Percentiles rank a stretch among this genome's conserved stretches.
Evolutionary conservation across 179 eudicot species (phyloP).

Genomic region (Pouteria campechiana): DNA sequence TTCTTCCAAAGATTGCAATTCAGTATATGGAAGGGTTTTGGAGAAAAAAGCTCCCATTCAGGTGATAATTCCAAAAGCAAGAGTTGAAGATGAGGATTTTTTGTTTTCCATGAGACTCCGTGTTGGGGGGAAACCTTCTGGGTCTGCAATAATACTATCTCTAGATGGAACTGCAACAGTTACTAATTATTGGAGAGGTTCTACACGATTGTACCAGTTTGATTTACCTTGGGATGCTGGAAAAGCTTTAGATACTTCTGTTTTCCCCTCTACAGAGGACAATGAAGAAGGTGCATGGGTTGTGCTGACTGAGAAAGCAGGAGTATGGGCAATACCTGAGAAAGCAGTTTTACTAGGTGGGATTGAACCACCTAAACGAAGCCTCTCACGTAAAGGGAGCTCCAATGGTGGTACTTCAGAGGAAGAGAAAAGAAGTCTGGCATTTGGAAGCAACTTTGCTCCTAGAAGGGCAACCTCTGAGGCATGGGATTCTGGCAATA

Average conservation of each 20-base stretch:
- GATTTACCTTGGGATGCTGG: slow-evolving; percentile 98
- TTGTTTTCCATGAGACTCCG: slow-evolving; percentile 80
- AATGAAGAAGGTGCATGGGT: slow-evolving; percentile 88
- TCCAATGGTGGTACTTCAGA: slow-evolving; percentile 64
- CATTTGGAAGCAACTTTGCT: slow-evolving; percentile 33
- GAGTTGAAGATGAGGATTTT: slow-evolving; percentile 83
- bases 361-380: slow-evolving; percentile 92
- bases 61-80: slow-evolving; percentile 88
- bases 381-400: slow-evolving; percentile 96
- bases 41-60: slow-evolving; percentile 79
- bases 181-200: slow-evolving; percentile 55
- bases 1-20: slow-evolving; percentile 13
- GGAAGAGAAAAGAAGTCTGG: slow-evolving; percentile 44
- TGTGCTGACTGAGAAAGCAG: slow-evolving; percentile 94
- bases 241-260: slow-evolving; percentile 88
- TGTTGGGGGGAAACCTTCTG: slow-evolving; percentile 90
- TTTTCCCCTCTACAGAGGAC: slow-evolving; percentile 67
- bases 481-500: slow-evolving; percentile 39
- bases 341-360: slow-evolving; percentile 90
- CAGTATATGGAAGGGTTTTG: slow-evolving; percentile 39
- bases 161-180: slow-evolving; percentile 97
- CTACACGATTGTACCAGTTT: slow-evolving; percentile 78
- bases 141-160: slow-evolving; percentile 84
- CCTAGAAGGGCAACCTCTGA: slow-evolving; percentile 51
- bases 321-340: slow-evolving; percentile 96